Percentiles rank a stretch among this genome's conserved stretches.
Conservation (phyloP, 73 alveolate genomes). For the Vitrella brassicaformis region DNA sequence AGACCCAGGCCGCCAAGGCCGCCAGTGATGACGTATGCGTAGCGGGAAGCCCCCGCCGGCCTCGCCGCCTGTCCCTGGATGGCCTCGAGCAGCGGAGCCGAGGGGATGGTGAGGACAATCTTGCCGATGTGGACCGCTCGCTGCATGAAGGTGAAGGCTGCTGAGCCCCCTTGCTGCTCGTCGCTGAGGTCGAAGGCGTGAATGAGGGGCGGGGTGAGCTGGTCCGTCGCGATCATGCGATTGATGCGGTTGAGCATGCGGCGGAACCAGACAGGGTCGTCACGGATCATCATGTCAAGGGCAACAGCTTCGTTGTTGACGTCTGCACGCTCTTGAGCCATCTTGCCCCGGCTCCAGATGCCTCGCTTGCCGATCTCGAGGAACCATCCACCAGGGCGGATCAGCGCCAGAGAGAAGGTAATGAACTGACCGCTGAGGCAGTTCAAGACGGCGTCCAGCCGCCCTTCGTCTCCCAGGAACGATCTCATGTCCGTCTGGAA, state of each 20-base stretch:
- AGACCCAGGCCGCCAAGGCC: slow-evolving; percentile 31
- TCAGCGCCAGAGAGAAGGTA: background rate
- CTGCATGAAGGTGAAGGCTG: background rate
- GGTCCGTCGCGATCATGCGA: background rate
- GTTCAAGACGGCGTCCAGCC: slow-evolving; percentile 12
- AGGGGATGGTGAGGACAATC: slow-evolving; percentile 1
- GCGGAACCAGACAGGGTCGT: background rate
- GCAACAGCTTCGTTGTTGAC: slow-evolving; percentile 3
- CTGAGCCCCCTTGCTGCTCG: background rate
- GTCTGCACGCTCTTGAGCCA: slow-evolving; percentile 10
- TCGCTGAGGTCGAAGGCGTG: background rate
- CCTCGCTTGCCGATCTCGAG: slow-evolving; percentile 38
- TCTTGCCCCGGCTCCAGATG: slow-evolving; percentile 12
- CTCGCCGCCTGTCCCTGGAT: no score
- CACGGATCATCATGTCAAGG: background rate
- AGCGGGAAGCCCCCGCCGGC: background rate
- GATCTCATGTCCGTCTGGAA: slow-evolving; percentile 5
- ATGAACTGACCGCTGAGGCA: slow-evolving; percentile 3
- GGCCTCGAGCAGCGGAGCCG: no score
- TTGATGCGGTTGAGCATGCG: background rate
- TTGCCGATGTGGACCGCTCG: slow-evolving; percentile 4
- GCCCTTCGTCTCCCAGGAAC: background rate
- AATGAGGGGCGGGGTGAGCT: background rate
- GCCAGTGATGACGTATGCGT: slow-evolving; percentile 12
- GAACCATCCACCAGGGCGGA: slow-evolving; percentile 19